A percentile compares a stretch with the other conserved stretches of the same genome.
phyloP scores from a whole-genome alignment of 2,329 filamentous ascomycete genomes.

The Scedosporium boydii region DNA sequence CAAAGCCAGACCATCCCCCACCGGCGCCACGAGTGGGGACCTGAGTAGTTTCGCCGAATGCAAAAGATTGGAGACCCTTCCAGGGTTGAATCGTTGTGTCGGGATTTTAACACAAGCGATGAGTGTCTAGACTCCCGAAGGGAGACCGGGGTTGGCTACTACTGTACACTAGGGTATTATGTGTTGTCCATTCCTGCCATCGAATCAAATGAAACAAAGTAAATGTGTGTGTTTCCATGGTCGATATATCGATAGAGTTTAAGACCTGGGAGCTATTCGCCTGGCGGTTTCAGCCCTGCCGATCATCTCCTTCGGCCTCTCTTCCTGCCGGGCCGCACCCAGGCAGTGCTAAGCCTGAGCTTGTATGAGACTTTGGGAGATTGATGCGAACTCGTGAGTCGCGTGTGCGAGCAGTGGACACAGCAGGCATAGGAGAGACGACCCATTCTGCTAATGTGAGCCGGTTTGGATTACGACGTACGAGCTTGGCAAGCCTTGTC shows the following conservation, averaged over 20 bases:
- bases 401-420: too few species aligned
- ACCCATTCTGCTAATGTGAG: not conserved
- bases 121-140: too few species aligned
- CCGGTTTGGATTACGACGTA: not conserved
- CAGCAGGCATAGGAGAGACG: not conserved
- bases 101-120: too few species aligned
- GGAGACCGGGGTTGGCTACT: too few species aligned
- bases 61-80: not conserved
- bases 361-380: not conserved
- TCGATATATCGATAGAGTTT: not conserved
- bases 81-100: too few species aligned
- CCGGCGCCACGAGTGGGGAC: not conserved
- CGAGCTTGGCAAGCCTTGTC: too few species aligned
- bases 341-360: not conserved
- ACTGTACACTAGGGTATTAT: too few species aligned
- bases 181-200: too few species aligned
- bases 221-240: too few species aligned
- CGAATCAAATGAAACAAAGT: too few species aligned
- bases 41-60: not conserved
- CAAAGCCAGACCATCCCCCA: not conserved
- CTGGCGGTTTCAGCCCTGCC: constrained; percentile 1
- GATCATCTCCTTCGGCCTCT: not conserved
- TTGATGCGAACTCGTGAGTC: not conserved
- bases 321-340: not conserved
- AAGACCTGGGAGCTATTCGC: not conserved